Base-by-base conservation (phyloP, 306 rosid genomes). In the Lithocarpus polystachyus region DNA sequence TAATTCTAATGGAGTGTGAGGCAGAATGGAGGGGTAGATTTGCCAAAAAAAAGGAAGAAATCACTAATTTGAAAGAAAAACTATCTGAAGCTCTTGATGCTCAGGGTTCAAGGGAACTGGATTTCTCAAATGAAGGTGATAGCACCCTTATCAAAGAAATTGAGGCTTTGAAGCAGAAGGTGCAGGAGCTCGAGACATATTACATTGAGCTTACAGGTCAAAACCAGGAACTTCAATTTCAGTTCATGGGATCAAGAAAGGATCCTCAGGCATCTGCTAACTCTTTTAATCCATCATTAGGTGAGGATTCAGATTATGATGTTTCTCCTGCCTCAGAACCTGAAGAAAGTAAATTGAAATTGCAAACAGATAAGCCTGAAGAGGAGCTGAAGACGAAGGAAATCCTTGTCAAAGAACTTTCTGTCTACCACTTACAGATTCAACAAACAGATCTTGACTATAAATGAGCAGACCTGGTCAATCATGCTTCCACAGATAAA, bases 181-280 rank as follows among this genome's bases (percentile, higher is more conserved):
- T 75, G 65, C 81, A 82, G 75, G 80, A 84, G 26, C 88, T 86
- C 57, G 88, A 84, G 65, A 80, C 70, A 19, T 75, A 68, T 18
- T 19, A 52, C 67, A 24, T 40, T 29, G 64, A 61, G 48, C 77
- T 79, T 22, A 23, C 20, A 26, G 68, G 59, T 24, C 72, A 45
- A 71, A 79, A 56, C 52, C 12, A 11, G 23, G 17, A 71, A 28
- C 53, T 71, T 18, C 77, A 48, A 35, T 15, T 8, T 4, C 5
- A 73, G 22, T 31, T 55, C 23, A 61, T 55, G 60, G 60, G 5
- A 55, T 55, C 60, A 55, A n/a, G 26, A 10, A n/a, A 56, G 61
- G 61, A 56, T 56, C 23, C n/a, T 56, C 61, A 56, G 26, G 6
- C 23, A 56, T 56, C 12, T 56, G 26, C 8, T n/a, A 23, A 2